phyloP scores from a whole-genome alignment of 768 basidiomycete species.

The Paxillus involutus region DNA sequence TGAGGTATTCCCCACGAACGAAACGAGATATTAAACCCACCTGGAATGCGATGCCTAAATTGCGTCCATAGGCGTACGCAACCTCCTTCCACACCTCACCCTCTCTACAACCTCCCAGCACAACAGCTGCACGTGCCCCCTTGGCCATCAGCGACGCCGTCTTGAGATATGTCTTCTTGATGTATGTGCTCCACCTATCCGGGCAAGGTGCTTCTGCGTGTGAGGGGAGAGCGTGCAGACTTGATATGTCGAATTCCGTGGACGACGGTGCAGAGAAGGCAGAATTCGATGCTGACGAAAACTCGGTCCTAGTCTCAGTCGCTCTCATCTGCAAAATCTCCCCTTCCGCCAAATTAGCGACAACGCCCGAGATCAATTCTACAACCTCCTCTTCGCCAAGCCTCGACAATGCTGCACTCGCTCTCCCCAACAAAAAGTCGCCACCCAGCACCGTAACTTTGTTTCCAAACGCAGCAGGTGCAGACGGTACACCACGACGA shows the following conservation, averaged over 20 bases:
- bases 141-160: conserved; percentile 92
- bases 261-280: not conserved
- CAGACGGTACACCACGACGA: conserved; percentile 66
- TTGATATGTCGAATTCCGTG: conserved; percentile 31
- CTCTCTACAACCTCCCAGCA: conserved; percentile 79
- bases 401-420: conserved; percentile 82
- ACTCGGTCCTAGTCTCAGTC: not conserved
- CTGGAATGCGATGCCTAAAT: conserved; percentile 95
- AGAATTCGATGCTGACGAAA: not conserved
- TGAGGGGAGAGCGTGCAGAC: conserved; percentile 42
- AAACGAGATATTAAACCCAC: conserved; percentile 40
- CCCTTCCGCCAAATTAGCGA: conserved; percentile 95
- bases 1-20: not conserved
- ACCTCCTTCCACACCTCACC: conserved; percentile 86
- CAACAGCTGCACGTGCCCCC: conserved; percentile 76
- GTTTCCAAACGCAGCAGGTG: conserved; percentile 81
- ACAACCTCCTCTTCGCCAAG: conserved; percentile 89
- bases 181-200: conserved; percentile 73
- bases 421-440: conserved; percentile 92
- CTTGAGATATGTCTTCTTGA: conserved; percentile 92
- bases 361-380: conserved; percentile 88
- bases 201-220: conserved; percentile 30
- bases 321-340: conserved; percentile 77
- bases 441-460: conserved; percentile 93
- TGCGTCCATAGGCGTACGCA: conserved; percentile 88